Base-by-base conservation (phyloP, 202 grass and related monocot species). In the Zizania palustris region DNA sequence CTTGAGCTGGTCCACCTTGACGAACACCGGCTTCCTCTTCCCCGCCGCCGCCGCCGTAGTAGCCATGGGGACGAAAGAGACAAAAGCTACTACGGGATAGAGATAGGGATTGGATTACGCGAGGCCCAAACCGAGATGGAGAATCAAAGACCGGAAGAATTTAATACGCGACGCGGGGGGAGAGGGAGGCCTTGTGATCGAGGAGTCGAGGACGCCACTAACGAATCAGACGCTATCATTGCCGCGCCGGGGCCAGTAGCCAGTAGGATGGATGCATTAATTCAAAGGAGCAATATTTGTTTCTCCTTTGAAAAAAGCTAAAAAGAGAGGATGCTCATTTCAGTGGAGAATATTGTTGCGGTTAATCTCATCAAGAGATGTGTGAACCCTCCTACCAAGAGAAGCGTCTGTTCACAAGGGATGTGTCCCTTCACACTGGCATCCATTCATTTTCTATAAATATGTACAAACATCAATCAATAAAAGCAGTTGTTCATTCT, bases 11-110 rank as follows among this genome's bases (percentile, higher is more conserved):
- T 97, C 90, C 65, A 97, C 93, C 73, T 97, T 97, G 22, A 82
- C 65, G 80, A 93, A 93, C 50, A 93, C 90, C 34, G 90, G 90
- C 72, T 93, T 93, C 80, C 93, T 71, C 85, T 97, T 93, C 59
- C 63, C 83, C 61, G 83, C 65, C 57, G 28, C 28, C 2, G 28
- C 28, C n/a, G 74, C 77, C 50, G 65, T 5, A 35, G 16, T 65
- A 7, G 84, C 84, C 78, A 82, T 82, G 49, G 72, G n/a, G 63
- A 54, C 7, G 42, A 49, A 60, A 45, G 13, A 44, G n/a, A 63
- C 9, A 66, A 40, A 28, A 28, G 28, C 28, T 28, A 11, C 13
- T 73, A n/a, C n/a, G n/a, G 76, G 19, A 38, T 45, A 55, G 58
- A 18, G 57, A 20, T 77, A 65, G 5, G 58, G 50, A 66, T 15